Percentiles rank a stretch among this genome's conserved stretches.
Evolutionary conservation across 169 alveolate genomes (phyloP).

Genomic region (Amoebophrya sp.): DNA sequence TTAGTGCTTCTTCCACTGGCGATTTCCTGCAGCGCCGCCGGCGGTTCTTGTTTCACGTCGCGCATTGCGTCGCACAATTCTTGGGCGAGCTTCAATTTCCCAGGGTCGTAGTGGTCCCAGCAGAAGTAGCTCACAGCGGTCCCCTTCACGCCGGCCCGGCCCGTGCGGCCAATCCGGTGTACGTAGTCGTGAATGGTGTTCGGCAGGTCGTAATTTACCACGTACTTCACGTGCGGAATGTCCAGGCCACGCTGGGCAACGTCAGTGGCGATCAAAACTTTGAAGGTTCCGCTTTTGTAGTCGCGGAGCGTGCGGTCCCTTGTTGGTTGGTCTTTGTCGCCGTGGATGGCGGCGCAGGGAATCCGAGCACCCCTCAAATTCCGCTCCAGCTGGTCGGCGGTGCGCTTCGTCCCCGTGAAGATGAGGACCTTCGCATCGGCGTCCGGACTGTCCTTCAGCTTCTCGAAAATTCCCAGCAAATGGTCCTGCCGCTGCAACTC

Average conservation of each 20-base stretch:
- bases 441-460: conserved; percentile 7
- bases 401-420: conserved; percentile 56
- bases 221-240: conserved; percentile 78
- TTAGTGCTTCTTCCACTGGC: neutral
- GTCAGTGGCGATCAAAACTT: conserved; percentile 86
- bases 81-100: neutral
- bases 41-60: neutral
- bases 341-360: conserved; percentile 64
- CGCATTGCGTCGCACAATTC: neutral
- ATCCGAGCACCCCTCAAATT: conserved; percentile 58
- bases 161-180: conserved; percentile 88
- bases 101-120: neutral
- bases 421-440: conserved; percentile 40
- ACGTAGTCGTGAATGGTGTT: conserved; percentile 83
- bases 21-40: neutral
- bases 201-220: conserved; percentile 96
- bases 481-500: neutral
- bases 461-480: neutral
- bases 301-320: conserved; percentile 73
- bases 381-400: conserved; percentile 59
- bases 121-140: neutral
- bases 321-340: conserved; percentile 70
- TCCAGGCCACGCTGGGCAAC: conserved; percentile 96
- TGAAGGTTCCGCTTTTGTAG: conserved; percentile 54
- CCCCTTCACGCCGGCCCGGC: conserved; percentile 19